phyloP scores from a whole-genome alignment of 2,329 filamentous ascomycete species.

The Aschersonia sp. region DNA sequence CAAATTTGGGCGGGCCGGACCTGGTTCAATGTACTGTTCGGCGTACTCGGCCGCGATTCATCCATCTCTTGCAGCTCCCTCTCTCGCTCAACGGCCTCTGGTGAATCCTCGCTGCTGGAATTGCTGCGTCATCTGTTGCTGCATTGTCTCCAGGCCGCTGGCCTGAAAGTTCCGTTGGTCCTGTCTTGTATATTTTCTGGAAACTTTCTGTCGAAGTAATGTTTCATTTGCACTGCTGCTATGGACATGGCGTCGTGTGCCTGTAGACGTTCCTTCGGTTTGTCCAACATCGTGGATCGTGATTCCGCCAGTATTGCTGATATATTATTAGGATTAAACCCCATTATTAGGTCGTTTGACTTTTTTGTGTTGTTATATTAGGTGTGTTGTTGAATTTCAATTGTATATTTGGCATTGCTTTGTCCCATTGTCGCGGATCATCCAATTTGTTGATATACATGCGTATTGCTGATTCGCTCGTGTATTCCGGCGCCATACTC shows the following conservation, averaged over 20 bases:
- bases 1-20: conserved; percentile 19
- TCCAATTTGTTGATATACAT: not conserved
- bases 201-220: not conserved
- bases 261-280: not conserved
- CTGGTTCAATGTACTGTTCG: conserved; percentile 8
- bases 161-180: too few species aligned
- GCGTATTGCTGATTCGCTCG: not conserved
- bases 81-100: not conserved
- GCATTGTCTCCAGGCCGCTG: too few species aligned
- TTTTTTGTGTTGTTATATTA: not conserved
- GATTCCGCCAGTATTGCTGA: not conserved
- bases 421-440: not conserved
- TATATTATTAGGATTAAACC: not conserved
- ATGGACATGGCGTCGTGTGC: not conserved
- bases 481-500: too few species aligned
- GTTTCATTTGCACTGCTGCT: not conserved
- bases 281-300: not conserved
- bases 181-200: too few species aligned
- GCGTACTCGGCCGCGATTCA: conserved; percentile 5
- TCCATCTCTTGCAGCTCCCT: not conserved
- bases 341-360: not conserved
- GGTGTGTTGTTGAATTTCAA: not conserved
- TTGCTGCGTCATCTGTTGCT: too few species aligned
- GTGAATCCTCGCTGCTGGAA: not conserved
- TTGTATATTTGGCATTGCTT: not conserved